Conservation (phyloP, 2,329 filamentous ascomycete genomes). For the Fusarium heterosporum region DNA sequence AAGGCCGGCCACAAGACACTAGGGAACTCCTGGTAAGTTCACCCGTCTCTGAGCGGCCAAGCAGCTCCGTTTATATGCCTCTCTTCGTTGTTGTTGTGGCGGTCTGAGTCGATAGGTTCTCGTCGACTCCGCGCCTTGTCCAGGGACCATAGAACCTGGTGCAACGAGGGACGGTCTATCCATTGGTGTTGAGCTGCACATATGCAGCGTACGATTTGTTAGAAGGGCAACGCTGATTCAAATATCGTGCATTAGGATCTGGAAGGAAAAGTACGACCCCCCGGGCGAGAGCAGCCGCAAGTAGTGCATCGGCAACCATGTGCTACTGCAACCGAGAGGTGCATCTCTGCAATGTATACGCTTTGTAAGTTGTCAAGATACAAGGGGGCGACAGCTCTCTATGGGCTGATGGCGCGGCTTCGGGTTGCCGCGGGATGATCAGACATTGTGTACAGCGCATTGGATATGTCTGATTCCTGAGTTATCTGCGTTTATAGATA, state of each 20-base stretch:
- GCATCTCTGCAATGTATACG: constrained; percentile 18
- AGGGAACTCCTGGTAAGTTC: constrained; percentile 91
- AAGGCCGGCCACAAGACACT: constrained; percentile 88
- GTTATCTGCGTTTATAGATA: constrained; percentile 4
- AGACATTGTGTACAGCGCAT: constrained; percentile 28
- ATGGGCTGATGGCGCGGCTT: constrained; percentile 13
- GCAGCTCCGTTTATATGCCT: constrained; percentile 19
- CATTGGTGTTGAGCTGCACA: constrained; percentile 13
- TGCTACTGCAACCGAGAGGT: constrained; percentile 25
- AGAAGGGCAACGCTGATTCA: constrained; percentile 33
- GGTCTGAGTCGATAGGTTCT: constrained; percentile 36
- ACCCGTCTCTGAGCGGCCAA: constrained; percentile 37
- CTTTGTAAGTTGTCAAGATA: constrained; percentile 20
- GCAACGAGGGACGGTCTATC: constrained; percentile 18
- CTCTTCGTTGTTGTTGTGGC: constrained; percentile 22
- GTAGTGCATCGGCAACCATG: constrained; percentile 39
- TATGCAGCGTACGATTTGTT: constrained; percentile 18
- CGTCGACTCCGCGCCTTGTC: constrained; percentile 14
- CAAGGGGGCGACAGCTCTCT: constrained; percentile 2
- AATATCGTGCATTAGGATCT: constrained; percentile 75
- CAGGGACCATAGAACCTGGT: constrained; percentile 21
- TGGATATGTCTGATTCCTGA: constrained; percentile 17
- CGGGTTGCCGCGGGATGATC: constrained; percentile 2
- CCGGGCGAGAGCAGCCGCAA: constrained; percentile 58
- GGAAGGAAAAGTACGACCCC: constrained; percentile 93